Percentiles rank a stretch among this genome's conserved stretches.
These are phyloP conservation scores for Arthrobotrys pseudoclavata DNA, from an alignment of 2,329 filamentous ascomycete genomes.

Conservation along the genomic window DNA sequence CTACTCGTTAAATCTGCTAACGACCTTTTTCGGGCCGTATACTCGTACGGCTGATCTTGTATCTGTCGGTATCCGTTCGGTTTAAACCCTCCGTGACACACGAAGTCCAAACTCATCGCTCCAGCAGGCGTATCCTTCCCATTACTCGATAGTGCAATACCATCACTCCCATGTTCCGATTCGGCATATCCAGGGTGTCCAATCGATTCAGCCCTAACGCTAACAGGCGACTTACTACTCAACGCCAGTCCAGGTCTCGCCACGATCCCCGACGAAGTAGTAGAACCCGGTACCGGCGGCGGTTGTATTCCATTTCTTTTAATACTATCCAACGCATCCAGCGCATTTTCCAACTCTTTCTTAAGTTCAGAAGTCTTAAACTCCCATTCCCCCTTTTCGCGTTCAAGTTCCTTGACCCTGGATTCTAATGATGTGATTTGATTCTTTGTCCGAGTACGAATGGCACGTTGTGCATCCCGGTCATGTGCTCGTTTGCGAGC, in stretches of 20 bases:
- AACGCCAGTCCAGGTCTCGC: conserved; percentile 16
- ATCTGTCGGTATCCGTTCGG: conserved; percentile 57
- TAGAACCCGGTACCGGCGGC: neutral
- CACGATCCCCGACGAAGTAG: conserved; percentile 5
- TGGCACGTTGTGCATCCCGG: conserved; percentile 86
- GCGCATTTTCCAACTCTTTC: conserved; percentile 72
- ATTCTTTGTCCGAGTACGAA: conserved; percentile 83
- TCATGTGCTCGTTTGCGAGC: conserved; percentile 93
- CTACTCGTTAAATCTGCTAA: conserved; percentile 52
- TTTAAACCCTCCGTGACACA: conserved; percentile 47
- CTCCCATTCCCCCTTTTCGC: conserved; percentile 70
- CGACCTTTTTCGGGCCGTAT: conserved; percentile 53
- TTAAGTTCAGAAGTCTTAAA: conserved; percentile 80
- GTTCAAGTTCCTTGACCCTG: conserved; percentile 76
- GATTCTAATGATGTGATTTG: conserved; percentile 82
- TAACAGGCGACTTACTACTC: conserved; percentile 42
- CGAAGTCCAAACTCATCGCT: conserved; percentile 57
- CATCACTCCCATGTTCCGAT: conserved; percentile 43
- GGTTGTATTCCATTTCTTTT: conserved; percentile 55
- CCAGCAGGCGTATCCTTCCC: conserved; percentile 41
- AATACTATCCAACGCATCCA: conserved; percentile 54
- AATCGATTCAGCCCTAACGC: conserved; percentile 30
- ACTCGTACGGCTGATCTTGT: conserved; percentile 56
- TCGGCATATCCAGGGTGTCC: conserved; percentile 39
- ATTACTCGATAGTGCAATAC: conserved; percentile 40